phyloP scores from a whole-genome alignment of 1,139 yeast genomes.

The Yamadazyma epiphylla region DNA sequence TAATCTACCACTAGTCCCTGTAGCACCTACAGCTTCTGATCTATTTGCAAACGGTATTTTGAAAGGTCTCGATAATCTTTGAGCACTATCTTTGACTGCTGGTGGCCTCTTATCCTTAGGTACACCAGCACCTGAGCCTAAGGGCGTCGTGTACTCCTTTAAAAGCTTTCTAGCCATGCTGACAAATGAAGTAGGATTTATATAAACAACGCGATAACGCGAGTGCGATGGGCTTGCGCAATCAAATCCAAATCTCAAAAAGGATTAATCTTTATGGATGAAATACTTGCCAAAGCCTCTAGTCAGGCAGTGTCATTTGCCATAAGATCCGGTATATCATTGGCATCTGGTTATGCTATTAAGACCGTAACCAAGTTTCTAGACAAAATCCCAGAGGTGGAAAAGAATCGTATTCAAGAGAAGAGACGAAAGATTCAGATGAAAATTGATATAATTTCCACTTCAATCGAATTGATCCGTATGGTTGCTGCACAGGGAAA shows the following conservation, averaged over 20 bases:
- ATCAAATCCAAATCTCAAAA: no score
- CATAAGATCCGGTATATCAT: slow-evolving; percentile 68
- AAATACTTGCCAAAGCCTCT: slow-evolving; percentile 56
- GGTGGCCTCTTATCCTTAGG: slow-evolving; percentile 41
- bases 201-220: slow-evolving; percentile 2
- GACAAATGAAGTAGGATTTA: no score
- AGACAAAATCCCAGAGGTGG: slow-evolving; percentile 58
- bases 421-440: slow-evolving; percentile 48
- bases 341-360: slow-evolving; percentile 75
- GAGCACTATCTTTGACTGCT: slow-evolving; percentile 31
- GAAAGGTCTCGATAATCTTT: slow-evolving; percentile 38
- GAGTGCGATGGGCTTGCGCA: not conserved
- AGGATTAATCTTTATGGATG: no score
- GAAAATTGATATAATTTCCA: slow-evolving; percentile 60
- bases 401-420: slow-evolving; percentile 41
- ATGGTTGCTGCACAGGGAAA: slow-evolving; percentile 71
- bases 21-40: slow-evolving; percentile 11
- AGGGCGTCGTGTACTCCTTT: slow-evolving; percentile 39
- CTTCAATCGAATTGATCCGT: slow-evolving; percentile 68
- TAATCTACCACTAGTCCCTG: slow-evolving; percentile 11
- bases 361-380: slow-evolving; percentile 59
- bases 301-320: slow-evolving; percentile 81
- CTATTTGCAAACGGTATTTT: slow-evolving; percentile 37
- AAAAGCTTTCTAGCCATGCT: slow-evolving; percentile 35
- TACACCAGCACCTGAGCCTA: slow-evolving; percentile 45